Base-by-base conservation (phyloP, 2,329 filamentous ascomycete species). In the Ophioceras dolichostomum region DNA sequence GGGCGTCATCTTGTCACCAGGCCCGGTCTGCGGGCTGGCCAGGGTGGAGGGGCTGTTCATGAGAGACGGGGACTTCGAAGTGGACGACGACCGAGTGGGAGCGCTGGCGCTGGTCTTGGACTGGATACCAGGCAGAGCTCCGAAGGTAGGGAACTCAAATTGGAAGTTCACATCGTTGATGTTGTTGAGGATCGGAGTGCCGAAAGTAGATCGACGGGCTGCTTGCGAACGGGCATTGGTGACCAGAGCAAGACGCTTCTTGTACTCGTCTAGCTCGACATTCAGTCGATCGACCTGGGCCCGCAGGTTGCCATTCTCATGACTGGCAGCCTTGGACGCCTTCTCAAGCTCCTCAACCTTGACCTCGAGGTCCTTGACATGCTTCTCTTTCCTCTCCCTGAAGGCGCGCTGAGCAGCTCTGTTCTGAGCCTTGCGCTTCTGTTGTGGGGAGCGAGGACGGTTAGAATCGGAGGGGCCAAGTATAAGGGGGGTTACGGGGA, bases 371-470 rank as follows among this genome's bases (percentile, higher is more conserved):
- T 88, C 82, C 55, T 86, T 86, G 34, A 93, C 58, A 50, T 93
- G 88, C 63, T 83, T 89, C 59, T 95, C 88, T 61, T 95, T 95
- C 44, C 88, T 83, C 58, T 95, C 88, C 38, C 88, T 78, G 70
- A 95, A 95, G 6, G 88, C 88, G 41, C 88, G 76, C 60, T 95
- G 88, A 4, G 88, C 88, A 10, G 88, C 88, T 47, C 88, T 76
- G 48, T 95, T 95, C 54, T 95, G 88, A 9, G 91, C 91, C 64
- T 98, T 98, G 49, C 87, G 81, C 64, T 94, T 93, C 86, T 94
- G 51, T 33, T n/a, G n/a, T n/a, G n/a, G n/a, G n/a, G n/a, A 44
- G 7, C 12, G 22, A 26, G 8, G 12, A 26, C 22, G 12, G 22
- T 26, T 12, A 26, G 22, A 26, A 26, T n/a, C n/a, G n/a, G n/a